These are phyloP conservation scores for Komagataella phaffii DNA, from an alignment of 805 yeast genomes.

Conservation along the genomic window DNA sequence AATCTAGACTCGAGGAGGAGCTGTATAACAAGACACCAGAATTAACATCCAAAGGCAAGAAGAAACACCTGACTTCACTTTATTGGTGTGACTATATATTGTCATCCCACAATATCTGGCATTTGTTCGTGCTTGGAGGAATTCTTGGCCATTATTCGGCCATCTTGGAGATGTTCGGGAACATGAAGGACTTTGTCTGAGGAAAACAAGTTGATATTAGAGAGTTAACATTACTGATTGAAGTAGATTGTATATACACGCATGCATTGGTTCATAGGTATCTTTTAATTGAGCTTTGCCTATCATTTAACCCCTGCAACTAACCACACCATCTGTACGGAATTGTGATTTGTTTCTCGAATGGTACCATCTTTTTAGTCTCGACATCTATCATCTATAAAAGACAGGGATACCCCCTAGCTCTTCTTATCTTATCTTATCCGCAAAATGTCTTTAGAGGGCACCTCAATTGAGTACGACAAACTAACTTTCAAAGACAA, in stretches of 20 bases:
- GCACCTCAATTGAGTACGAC: neutral
- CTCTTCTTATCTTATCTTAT: neutral
- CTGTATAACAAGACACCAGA: conserved; percentile 26
- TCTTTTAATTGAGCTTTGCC: neutral
- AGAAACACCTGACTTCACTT: conserved; percentile 29
- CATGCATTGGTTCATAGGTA: neutral
- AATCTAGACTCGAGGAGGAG: conserved; percentile 8
- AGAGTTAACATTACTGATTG: no score
- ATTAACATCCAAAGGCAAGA: conserved; percentile 15
- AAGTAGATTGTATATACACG: neutral
- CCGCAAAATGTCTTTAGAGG: neutral
- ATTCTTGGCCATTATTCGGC: conserved; percentile 82
- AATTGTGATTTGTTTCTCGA: no score
- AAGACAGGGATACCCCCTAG: no score
- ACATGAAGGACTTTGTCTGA: neutral
- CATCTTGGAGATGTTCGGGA: conserved; percentile 52
- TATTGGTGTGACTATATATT: conserved; percentile 80
- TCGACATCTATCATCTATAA: no score
- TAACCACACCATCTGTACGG: no score
- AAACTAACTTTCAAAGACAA: neutral
- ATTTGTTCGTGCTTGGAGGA: conserved; percentile 78
- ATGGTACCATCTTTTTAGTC: no score
- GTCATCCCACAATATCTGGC: conserved; percentile 90
- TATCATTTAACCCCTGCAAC: no score
- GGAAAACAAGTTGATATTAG: neutral